Conservation (phyloP, 306 rosid species). For the Ceratonia siliqua region DNA sequence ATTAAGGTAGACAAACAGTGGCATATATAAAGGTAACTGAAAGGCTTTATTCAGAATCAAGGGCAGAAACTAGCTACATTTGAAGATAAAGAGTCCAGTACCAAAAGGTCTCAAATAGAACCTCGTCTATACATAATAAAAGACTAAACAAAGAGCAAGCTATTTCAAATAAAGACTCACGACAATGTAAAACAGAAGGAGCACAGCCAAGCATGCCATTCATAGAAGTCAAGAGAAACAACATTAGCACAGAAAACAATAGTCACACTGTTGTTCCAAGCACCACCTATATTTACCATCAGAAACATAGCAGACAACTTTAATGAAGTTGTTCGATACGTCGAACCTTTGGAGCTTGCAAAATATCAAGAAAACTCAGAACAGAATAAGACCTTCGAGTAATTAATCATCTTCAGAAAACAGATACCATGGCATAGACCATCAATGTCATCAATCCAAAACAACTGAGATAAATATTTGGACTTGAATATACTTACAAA, state of each 20-base stretch:
- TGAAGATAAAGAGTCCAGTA: background rate
- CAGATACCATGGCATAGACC: slow-evolving; percentile 20
- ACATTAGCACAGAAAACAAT: background rate
- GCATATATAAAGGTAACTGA: background rate
- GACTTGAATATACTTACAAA: slow-evolving; percentile 42
- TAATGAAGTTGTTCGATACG: background rate
- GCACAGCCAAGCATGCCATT: background rate
- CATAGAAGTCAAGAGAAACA: slow-evolving; percentile 14
- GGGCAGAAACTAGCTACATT: background rate
- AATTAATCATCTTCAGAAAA: background rate
- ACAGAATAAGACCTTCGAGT: background rate
- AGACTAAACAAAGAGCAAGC: background rate
- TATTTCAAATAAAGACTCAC: background rate
- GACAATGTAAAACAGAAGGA: background rate
- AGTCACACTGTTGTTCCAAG: background rate
- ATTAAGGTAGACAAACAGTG: background rate
- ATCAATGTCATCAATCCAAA: slow-evolving; percentile 21
- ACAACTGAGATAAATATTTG: slow-evolving; percentile 28
- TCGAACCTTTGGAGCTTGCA: background rate
- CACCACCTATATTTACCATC: background rate
- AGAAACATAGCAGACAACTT: slow-evolving; percentile 23
- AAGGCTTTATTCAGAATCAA: background rate
- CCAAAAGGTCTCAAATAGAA: background rate
- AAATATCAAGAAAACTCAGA: background rate
- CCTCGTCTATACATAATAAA: background rate